Evolutionary conservation across 2,329 filamentous ascomycete species (phyloP).

Genomic region (Fusarium anguioides): DNA sequence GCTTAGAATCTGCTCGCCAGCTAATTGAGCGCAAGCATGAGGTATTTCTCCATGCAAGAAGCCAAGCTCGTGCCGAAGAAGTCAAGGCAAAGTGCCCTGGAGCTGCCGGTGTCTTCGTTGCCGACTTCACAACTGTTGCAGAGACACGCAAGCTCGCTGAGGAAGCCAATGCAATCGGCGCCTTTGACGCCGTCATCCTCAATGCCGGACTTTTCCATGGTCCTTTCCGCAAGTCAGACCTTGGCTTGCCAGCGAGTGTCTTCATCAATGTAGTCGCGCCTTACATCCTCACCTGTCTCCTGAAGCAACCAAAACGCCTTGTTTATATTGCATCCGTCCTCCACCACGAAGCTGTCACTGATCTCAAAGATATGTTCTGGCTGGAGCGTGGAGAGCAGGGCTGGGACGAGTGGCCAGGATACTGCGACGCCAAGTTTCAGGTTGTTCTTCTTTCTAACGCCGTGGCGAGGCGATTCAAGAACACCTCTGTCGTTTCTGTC

Average conservation of each 20-base stretch:
- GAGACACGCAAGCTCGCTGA: conserved; percentile 38
- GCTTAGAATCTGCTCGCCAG: conserved; percentile 39
- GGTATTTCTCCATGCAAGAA: conserved; percentile 41
- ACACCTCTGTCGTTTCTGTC: conserved; percentile 30
- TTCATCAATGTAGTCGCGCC: conserved; percentile 39
- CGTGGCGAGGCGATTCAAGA: conserved; percentile 29
- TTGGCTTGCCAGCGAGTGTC: conserved; percentile 32
- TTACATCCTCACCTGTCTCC: conserved; percentile 38
- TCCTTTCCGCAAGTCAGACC: conserved; percentile 31
- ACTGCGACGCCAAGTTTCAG: conserved; percentile 40
- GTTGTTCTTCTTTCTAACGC: conserved; percentile 38
- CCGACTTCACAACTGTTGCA: conserved; percentile 33
- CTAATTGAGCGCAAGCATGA: conserved; percentile 37
- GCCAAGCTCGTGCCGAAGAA: conserved; percentile 32
- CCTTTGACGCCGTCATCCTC: conserved; percentile 36
- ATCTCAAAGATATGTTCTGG: conserved; percentile 37
- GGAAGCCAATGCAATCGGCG: conserved; percentile 36
- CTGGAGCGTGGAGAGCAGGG: conserved; percentile 24
- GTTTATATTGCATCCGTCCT: conserved; percentile 34
- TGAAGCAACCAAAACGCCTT: conserved; percentile 35
- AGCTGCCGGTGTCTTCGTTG: conserved; percentile 32
- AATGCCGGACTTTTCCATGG: conserved; percentile 38
- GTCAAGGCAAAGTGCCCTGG: conserved; percentile 26
- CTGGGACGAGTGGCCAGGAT: conserved; percentile 34
- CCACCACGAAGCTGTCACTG: conserved; percentile 30